Percentiles rank a stretch among this genome's conserved stretches.
Conservation (phyloP, 768 basidiomycete species). For the Candolleomyces eurysporus region DNA sequence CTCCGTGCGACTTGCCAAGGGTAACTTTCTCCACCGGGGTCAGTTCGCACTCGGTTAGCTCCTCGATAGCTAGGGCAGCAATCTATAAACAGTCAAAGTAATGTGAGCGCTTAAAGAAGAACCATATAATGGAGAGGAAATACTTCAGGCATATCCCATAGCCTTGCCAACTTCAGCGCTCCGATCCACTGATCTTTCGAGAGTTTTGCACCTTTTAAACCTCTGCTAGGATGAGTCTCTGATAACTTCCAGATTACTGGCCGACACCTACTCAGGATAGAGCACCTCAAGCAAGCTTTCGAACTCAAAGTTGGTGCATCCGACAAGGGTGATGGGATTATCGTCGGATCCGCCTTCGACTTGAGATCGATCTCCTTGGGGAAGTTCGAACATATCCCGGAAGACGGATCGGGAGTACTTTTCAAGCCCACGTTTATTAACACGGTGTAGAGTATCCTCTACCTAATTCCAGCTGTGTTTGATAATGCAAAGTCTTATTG, state of each 20-base stretch:
- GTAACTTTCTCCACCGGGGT: background rate
- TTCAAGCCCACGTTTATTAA: background rate
- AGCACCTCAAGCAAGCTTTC: background rate
- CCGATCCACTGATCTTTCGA: background rate
- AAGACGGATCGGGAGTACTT: background rate
- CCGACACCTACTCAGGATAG: background rate
- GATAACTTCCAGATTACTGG: no score
- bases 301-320: background rate
- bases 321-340: background rate
- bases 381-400: background rate
- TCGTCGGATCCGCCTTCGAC: background rate
- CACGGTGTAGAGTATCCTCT: background rate
- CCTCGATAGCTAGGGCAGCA: background rate
- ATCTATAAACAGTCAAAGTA: background rate
- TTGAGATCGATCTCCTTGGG: background rate
- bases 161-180: background rate
- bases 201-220: background rate
- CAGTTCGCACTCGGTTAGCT: background rate
- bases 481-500: no score
- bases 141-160: constrained; percentile 1
- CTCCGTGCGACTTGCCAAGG: background rate
- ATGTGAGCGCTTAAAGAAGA: no score
- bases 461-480: background rate
- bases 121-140: no score
- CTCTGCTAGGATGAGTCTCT: no score